These are phyloP conservation scores for Klebsormidium nitens DNA, from an alignment of 139 green algal genomes.

Conservation along the genomic window DNA sequence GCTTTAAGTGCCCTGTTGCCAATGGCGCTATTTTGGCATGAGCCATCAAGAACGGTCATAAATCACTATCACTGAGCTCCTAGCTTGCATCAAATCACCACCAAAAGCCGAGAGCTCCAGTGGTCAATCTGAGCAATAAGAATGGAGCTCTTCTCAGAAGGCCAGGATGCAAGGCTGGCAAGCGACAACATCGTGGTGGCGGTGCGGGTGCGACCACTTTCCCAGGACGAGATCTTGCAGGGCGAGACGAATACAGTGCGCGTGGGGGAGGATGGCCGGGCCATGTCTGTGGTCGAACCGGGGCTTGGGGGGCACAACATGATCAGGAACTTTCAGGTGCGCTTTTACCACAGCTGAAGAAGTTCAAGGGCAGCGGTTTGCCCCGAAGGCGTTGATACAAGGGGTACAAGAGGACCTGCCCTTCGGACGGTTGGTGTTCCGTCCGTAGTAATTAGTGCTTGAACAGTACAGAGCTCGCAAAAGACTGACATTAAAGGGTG, in stretches of 20 bases:
- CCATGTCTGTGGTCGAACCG: neutral
- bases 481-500: neutral
- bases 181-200: neutral
- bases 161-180: too few species aligned
- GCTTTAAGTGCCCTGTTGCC: too few species aligned
- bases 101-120: too few species aligned
- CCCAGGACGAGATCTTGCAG: neutral
- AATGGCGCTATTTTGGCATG: too few species aligned
- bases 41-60: too few species aligned
- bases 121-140: too few species aligned
- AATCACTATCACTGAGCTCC: too few species aligned
- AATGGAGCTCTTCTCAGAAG: too few species aligned
- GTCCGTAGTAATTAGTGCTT: too few species aligned
- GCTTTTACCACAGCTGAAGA: neutral
- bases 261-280: neutral
- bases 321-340: neutral
- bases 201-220: conserved; percentile 12
- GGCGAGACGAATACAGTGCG: neutral
- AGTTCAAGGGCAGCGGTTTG: neutral
- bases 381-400: neutral
- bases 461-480: neutral
- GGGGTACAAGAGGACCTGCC: too few species aligned
- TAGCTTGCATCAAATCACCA: too few species aligned
- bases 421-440: too few species aligned
- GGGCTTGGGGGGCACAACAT: neutral